Percentiles rank a stretch among this genome's conserved stretches.
phyloP scores from a whole-genome alignment of 176 grass and related monocot genomes.

The Hsuehochloa calcarea region DNA sequence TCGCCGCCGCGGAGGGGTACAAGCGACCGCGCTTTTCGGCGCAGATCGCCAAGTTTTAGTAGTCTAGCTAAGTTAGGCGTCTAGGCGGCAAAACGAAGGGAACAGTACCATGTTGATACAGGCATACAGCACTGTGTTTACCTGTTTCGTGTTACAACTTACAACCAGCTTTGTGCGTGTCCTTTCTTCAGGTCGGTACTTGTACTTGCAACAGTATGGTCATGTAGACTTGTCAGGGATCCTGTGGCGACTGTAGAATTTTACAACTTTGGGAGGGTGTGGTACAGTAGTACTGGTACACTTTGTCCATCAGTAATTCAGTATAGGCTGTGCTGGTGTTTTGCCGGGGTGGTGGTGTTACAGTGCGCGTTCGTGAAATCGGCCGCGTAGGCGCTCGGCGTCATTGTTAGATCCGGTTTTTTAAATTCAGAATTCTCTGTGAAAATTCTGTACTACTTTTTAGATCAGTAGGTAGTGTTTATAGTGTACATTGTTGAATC shows the following conservation, averaged over 20 bases:
- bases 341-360: neutral
- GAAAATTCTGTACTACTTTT: too few species aligned
- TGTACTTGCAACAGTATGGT: slow-evolving; percentile 9
- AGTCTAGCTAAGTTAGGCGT: neutral
- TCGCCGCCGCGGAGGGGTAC: slow-evolving; percentile 21
- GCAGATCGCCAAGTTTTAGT: slow-evolving; percentile 16
- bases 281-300: neutral
- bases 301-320: neutral
- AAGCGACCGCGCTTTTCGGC: slow-evolving; percentile 60
- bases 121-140: too few species aligned
- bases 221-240: slow-evolving; percentile 19
- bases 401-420: too few species aligned
- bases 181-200: neutral
- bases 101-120: neutral
- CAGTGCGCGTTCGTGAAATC: too few species aligned
- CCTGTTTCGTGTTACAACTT: neutral
- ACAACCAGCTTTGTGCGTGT: neutral
- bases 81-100: slow-evolving; percentile 5
- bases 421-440: too few species aligned
- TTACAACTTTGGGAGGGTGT: neutral
- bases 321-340: neutral
- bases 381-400: too few species aligned
- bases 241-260: neutral
- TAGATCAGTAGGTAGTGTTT: too few species aligned
- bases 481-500: too few species aligned